A percentile compares a stretch with the other conserved stretches of the same genome.
Conservation (phyloP, 2,329 filamentous ascomycete species). For the Teratosphaeria viscida region DNA sequence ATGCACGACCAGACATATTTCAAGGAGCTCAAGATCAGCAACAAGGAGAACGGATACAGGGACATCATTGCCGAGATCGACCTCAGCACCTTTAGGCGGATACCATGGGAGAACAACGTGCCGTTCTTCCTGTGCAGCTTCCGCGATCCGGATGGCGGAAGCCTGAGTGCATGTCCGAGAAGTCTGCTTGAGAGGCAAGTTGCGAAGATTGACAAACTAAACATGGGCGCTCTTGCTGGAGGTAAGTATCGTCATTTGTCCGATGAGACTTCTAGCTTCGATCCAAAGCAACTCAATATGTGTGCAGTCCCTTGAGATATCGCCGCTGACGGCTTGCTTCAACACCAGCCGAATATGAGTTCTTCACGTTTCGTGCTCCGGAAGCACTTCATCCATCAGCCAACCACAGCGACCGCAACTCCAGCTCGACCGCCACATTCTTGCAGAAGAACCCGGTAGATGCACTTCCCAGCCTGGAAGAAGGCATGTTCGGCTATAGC, state of each 20-base stretch:
- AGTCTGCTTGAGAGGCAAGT: slow-evolving; percentile 60
- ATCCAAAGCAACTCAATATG: neutral
- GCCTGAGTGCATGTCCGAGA: slow-evolving; percentile 68
- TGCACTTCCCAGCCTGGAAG: slow-evolving; percentile 67
- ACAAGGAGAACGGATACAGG: slow-evolving; percentile 80
- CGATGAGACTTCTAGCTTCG: neutral
- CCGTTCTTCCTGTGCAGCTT: slow-evolving; percentile 82
- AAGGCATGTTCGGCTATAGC: slow-evolving; percentile 95
- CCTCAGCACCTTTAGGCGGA: slow-evolving; percentile 64
- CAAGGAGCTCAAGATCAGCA: slow-evolving; percentile 74
- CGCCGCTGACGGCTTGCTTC: slow-evolving; percentile 8
- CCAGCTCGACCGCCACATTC: slow-evolving; percentile 62
- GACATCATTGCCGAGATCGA: slow-evolving; percentile 78
- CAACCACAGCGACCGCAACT: slow-evolving; percentile 45
- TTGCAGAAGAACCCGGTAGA: slow-evolving; percentile 62
- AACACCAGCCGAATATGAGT: slow-evolving; percentile 75
- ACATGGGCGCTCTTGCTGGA: slow-evolving; percentile 80
- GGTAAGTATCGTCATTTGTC: slow-evolving; percentile 44
- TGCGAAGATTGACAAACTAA: slow-evolving; percentile 55
- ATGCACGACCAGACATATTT: slow-evolving; percentile 92
- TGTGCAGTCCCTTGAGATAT: slow-evolving; percentile 2
- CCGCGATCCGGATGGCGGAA: slow-evolving; percentile 60
- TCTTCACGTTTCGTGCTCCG: slow-evolving; percentile 79
- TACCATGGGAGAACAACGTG: slow-evolving; percentile 82
- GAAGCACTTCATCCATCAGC: slow-evolving; percentile 25